A percentile compares a stretch with the other conserved stretches of the same genome.
Evolutionary conservation across 257 asterid species (phyloP).

Genomic region (Przewalskia tangutica): DNA sequence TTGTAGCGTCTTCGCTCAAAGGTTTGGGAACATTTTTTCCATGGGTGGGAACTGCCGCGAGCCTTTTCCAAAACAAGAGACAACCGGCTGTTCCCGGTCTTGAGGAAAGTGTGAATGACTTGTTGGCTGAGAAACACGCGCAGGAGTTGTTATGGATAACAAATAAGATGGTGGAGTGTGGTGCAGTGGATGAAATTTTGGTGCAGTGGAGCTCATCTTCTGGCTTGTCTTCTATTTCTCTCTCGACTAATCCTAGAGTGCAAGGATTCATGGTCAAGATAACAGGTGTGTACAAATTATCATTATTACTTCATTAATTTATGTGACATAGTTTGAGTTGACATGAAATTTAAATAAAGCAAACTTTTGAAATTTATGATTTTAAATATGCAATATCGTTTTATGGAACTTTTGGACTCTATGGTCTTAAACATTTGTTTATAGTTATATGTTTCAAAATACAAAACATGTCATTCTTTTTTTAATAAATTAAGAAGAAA

Average conservation of each 20-base stretch:
- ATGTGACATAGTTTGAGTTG: background rate
- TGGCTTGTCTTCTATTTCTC: constrained; percentile 17
- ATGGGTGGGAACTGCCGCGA: background rate
- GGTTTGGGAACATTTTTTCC: constrained; percentile 13
- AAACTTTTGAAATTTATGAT: too few relatives aligned
- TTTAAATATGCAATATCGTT: too few relatives aligned
- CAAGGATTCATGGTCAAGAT: constrained; percentile 22
- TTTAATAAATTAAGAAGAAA: too few relatives aligned
- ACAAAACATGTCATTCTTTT: too few relatives aligned
- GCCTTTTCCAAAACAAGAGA: background rate
- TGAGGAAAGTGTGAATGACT: background rate
- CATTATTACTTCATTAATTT: background rate
- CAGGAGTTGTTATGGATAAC: constrained; percentile 24
- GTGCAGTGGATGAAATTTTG: constrained; percentile 18
- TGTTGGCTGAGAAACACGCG: constrained; percentile 24
- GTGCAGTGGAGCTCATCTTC: constrained; percentile 25
- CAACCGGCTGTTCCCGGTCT: background rate
- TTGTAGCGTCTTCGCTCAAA: constrained; percentile 3
- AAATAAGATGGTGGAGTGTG: constrained; percentile 19
- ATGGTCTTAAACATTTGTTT: too few relatives aligned
- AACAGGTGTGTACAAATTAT: constrained; percentile 1
- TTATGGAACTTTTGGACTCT: too few relatives aligned
- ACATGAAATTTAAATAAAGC: background rate
- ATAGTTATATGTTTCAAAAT: too few relatives aligned
- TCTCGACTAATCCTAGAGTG: constrained; percentile 13